Evolutionary conservation across 129 eudicot genomes (phyloP), one percentile per base, ranked within the genome.

Genomic region (Ambrosia artemisiifolia): DNA sequence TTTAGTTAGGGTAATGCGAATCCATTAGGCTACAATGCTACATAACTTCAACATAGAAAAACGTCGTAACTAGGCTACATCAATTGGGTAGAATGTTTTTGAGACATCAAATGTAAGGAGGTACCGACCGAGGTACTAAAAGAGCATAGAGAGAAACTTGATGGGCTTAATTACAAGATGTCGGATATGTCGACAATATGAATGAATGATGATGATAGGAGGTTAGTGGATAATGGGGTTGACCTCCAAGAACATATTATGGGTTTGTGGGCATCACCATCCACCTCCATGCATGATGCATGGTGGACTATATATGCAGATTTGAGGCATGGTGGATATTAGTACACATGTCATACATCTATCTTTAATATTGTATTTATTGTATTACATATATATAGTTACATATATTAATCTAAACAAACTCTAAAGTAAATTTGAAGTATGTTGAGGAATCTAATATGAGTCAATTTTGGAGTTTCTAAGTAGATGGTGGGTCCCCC

Each of bases 231-330:
- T 50, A 50, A 49, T 64, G 65, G 79, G 65, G 79, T 75, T 75
- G 79, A 75, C 79, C 79, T 65, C 72, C 42, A 75, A 75, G 35
- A 48, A 6, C 50, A 65, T 65, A 75, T 75, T 55, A 75, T 75
- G 79, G 66, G 33, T 75, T 65, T 65, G 73, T 75, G 72, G 79
- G 79, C 72, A 75, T 75, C 78, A 50, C 57, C 32, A 75, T 75
- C 66, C 65, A 75, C 43, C 62, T 73, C 70, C 62, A 73, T 47
- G 78, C n/a, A n/a, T n/a, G n/a, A n/a, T n/a, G 28, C 76, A 72
- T 33, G 71, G 49, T 65, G 78, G 71, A 49, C 44, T 70, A 0
- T 47, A 53, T 70, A 0, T 47, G 16, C 50, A 47, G 71, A 35
- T 48, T 36, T n/a, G 17, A 47, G 49, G 70, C 32, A 42, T 54